Percentiles rank a stretch among this genome's conserved stretches.
Conservation (phyloP, 2,329 filamentous ascomycete species). For the Hypoxylon sp. region DNA sequence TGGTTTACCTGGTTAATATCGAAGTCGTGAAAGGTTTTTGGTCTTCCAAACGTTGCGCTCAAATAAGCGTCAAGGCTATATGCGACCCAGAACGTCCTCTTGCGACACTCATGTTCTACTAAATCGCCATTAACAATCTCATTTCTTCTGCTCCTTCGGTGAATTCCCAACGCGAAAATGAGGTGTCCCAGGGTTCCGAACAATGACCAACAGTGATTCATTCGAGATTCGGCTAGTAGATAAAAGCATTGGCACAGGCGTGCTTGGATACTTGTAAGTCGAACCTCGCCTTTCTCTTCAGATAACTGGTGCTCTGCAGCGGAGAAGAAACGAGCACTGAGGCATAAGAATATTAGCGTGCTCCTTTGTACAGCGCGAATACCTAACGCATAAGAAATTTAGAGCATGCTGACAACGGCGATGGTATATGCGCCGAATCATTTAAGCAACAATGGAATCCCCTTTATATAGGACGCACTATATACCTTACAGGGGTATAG, state of each 20-base stretch:
- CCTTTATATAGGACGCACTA: neutral
- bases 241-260: slow-evolving; percentile 60
- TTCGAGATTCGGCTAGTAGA: slow-evolving; percentile 61
- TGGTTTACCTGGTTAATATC: slow-evolving; percentile 66
- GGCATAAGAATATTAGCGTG: slow-evolving; percentile 3
- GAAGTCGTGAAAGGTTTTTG: slow-evolving; percentile 73
- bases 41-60: slow-evolving; percentile 73
- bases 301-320: slow-evolving; percentile 49
- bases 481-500: neutral
- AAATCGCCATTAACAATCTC: slow-evolving; percentile 49
- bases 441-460: too few relatives aligned
- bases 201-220: slow-evolving; percentile 64
- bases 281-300: slow-evolving; percentile 51
- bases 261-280: slow-evolving; percentile 53
- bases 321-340: slow-evolving; percentile 39
- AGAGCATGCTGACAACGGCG: too few relatives aligned
- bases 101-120: slow-evolving; percentile 58
- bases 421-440: too few relatives aligned
- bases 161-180: slow-evolving; percentile 59
- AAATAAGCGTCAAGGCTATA: slow-evolving; percentile 77
- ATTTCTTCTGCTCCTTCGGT: slow-evolving; percentile 53
- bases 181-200: slow-evolving; percentile 62
- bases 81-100: slow-evolving; percentile 73
- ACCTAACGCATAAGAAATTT: too few relatives aligned
- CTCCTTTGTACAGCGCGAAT: neutral